phyloP scores from a whole-genome alignment of 306 rosid genomes.

The Castanea crenata region DNA sequence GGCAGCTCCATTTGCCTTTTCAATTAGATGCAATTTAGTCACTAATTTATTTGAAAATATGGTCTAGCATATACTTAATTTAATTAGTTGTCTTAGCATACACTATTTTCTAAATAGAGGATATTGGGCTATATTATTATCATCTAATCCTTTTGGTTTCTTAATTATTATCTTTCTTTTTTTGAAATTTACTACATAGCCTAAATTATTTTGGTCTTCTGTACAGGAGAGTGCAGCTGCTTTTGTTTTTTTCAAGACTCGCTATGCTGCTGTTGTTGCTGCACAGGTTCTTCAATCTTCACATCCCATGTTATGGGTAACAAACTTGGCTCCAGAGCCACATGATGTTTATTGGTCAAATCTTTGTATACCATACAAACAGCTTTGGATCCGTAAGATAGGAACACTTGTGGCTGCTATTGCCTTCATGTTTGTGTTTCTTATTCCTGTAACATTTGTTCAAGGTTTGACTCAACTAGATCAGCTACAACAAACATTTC shows the following conservation, averaged over 20 bases:
- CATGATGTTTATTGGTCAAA: conserved; percentile 88
- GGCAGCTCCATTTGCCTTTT: background rate
- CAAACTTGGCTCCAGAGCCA: conserved; percentile 87
- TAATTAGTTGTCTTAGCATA: background rate
- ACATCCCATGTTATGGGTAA: conserved; percentile 96
- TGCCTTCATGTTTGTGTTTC: conserved; percentile 73
- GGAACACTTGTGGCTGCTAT: conserved; percentile 56
- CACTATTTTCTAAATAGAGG: background rate
- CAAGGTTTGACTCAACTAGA: conserved; percentile 91
- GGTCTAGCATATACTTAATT: background rate
- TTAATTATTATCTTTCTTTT: background rate
- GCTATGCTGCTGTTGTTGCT: conserved; percentile 70
- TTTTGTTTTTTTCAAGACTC: conserved; percentile 90
- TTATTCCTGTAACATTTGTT: conserved; percentile 73
- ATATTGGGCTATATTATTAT: background rate
- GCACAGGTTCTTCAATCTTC: conserved; percentile 78
- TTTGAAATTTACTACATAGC: background rate
- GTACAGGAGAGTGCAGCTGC: conserved; percentile 89
- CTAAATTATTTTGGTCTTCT: conserved; percentile 10
- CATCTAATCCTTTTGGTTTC: background rate
- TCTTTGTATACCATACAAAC: conserved; percentile 81
- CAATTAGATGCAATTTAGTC: background rate
- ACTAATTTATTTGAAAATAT: background rate
- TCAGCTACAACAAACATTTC: conserved; percentile 57
- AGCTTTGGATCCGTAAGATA: conserved; percentile 90